Percentiles rank a stretch among this genome's conserved stretches.
These are phyloP conservation scores for Lathyrus tuberosus DNA, from an alignment of 306 rosid genomes.

Conservation along the genomic window DNA sequence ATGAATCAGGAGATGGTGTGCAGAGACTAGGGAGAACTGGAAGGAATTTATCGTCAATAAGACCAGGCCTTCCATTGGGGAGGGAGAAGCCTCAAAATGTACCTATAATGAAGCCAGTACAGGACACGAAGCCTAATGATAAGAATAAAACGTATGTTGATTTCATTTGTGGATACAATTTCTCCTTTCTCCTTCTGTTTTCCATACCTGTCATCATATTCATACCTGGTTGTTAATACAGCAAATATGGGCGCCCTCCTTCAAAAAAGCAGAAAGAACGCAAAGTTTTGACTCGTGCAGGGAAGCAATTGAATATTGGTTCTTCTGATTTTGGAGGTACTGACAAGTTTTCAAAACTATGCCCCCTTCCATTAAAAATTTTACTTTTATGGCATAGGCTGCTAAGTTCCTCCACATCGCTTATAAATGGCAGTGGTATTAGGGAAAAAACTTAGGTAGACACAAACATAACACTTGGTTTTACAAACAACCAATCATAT, in stretches of 20 bases:
- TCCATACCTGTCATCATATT: slow-evolving; percentile 4
- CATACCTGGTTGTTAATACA: slow-evolving; percentile 43
- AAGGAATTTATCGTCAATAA: slow-evolving; percentile 59
- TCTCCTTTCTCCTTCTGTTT: slow-evolving; percentile 22
- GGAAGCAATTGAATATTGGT: slow-evolving; percentile 52
- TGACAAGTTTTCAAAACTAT: slow-evolving; percentile 23
- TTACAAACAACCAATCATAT: too few relatives aligned
- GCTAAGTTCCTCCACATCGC: slow-evolving; percentile 14
- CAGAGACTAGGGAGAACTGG: slow-evolving; percentile 81
- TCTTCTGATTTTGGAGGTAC: slow-evolving; percentile 79
- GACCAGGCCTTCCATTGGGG: slow-evolving; percentile 58
- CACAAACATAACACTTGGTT: too few relatives aligned
- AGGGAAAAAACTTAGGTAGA: too few relatives aligned
- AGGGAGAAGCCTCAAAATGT: slow-evolving; percentile 61
- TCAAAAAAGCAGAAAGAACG: slow-evolving; percentile 84
- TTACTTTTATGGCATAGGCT: slow-evolving; percentile 3
- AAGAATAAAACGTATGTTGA: slow-evolving; percentile 66
- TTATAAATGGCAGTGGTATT: slow-evolving; percentile 27
- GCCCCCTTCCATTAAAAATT: slow-evolving; percentile 19
- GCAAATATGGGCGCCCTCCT: slow-evolving; percentile 87
- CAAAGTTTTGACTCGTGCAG: slow-evolving; percentile 60
- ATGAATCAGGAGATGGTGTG: slow-evolving; percentile 68
- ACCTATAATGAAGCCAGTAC: slow-evolving; percentile 58
- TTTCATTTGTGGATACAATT: slow-evolving; percentile 31
- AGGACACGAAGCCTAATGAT: slow-evolving; percentile 55